Conservation (phyloP, 2,329 filamentous ascomycete species). For the Penicillium sp. region DNA sequence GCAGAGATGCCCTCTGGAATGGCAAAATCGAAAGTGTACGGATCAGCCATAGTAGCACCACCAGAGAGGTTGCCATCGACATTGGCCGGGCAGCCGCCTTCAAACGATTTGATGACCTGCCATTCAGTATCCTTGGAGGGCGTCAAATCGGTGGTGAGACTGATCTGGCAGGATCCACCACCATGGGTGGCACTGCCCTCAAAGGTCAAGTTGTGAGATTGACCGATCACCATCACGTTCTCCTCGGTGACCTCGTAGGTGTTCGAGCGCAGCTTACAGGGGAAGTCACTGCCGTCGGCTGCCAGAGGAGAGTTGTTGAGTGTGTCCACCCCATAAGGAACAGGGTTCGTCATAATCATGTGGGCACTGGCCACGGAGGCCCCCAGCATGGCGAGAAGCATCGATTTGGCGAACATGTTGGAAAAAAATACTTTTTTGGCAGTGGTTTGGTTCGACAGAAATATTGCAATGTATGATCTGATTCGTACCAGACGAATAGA, state of each 20-base stretch:
- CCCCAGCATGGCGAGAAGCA: slow-evolving; percentile 48
- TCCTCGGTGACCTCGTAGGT: slow-evolving; percentile 41
- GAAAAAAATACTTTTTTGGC: slow-evolving; percentile 2
- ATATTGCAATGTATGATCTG: slow-evolving; percentile 19
- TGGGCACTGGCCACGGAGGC: slow-evolving; percentile 67
- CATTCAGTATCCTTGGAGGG: slow-evolving; percentile 69
- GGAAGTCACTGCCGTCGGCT: slow-evolving; percentile 66
- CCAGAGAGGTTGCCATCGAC: slow-evolving; percentile 59
- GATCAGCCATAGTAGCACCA: slow-evolving; percentile 45
- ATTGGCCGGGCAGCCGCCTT: slow-evolving; percentile 78
- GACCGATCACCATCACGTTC: slow-evolving; percentile 66
- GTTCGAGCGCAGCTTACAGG: slow-evolving; percentile 69
- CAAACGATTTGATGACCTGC: slow-evolving; percentile 86
- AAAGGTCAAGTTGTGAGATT: slow-evolving; percentile 63
- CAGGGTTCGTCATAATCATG: slow-evolving; percentile 69
- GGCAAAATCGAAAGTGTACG: slow-evolving; percentile 65
- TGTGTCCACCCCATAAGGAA: slow-evolving; percentile 56
- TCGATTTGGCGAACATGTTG: slow-evolving; percentile 33
- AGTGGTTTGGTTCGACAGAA: slow-evolving; percentile 17
- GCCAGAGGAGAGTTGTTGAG: slow-evolving; percentile 66
- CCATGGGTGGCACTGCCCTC: slow-evolving; percentile 76
- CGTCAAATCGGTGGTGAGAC: slow-evolving; percentile 73
- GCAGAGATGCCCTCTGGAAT: slow-evolving; percentile 71
- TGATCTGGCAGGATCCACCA: slow-evolving; percentile 89
- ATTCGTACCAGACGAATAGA: slow-evolving; percentile 37